Evolutionary conservation across 2,329 filamentous ascomycete species (phyloP).

Genomic region (Pestalotiopsis sp.): DNA sequence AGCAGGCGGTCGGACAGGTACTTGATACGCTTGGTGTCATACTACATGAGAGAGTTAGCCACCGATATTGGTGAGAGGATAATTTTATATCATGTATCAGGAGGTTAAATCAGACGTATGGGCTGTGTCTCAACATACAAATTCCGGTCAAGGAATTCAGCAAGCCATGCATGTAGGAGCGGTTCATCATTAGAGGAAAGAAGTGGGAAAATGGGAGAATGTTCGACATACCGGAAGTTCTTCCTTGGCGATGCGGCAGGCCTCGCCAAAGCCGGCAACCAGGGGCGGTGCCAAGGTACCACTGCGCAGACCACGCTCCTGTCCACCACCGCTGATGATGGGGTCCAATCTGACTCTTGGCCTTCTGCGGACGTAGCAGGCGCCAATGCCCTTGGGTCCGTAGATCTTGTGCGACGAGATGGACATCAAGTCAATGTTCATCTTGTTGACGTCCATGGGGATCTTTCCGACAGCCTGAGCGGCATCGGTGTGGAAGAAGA

Average conservation of each 20-base stretch:
- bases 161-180: constrained; percentile 90
- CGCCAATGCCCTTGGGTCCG: constrained; percentile 94
- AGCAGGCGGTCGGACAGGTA: constrained; percentile 81
- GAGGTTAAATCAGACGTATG: constrained; percentile 59
- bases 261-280: constrained; percentile 92
- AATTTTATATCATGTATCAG: background rate
- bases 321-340: constrained; percentile 93
- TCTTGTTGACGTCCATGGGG: constrained; percentile 91
- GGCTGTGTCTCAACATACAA: constrained; percentile 66
- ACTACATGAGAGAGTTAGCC: constrained; percentile 57
- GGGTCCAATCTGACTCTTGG: constrained; percentile 94
- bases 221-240: constrained; percentile 79
- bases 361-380: constrained; percentile 91
- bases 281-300: constrained; percentile 90
- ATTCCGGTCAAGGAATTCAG: constrained; percentile 72
- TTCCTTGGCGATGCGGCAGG: constrained; percentile 86
- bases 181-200: constrained; percentile 69
- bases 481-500: constrained; percentile 97
- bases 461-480: constrained; percentile 99
- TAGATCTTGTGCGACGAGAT: constrained; percentile 99
- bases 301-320: constrained; percentile 92
- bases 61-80: background rate
- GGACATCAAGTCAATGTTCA: constrained; percentile 98
- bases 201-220: constrained; percentile 18
- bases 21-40: constrained; percentile 85